Evolutionary conservation across 345 rosid species (phyloP).

Genomic region (Salix koriyanagi): DNA sequence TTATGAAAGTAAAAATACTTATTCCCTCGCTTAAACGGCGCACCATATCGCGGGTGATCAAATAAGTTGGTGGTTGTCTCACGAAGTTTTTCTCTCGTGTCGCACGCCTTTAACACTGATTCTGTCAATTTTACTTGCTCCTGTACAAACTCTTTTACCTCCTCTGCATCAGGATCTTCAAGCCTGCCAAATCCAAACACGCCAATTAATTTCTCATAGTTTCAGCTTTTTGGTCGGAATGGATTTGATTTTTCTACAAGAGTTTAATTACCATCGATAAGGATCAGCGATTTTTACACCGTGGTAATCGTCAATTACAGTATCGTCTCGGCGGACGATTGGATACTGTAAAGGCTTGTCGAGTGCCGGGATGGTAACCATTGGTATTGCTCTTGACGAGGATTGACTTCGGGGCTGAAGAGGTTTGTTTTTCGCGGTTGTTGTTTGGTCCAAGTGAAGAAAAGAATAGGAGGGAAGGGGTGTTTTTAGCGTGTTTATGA

Average conservation of each 20-base stretch:
- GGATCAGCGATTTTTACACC: slow-evolving; percentile 75
- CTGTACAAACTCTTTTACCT: slow-evolving; percentile 66
- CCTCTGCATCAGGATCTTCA: slow-evolving; percentile 85
- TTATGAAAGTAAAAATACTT: slow-evolving; percentile 79
- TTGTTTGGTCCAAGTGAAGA: not conserved
- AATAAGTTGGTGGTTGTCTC: slow-evolving; percentile 56
- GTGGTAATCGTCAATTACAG: slow-evolving; percentile 69
- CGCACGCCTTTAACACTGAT: slow-evolving; percentile 56
- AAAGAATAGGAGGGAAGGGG: not conserved
- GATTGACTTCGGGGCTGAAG: not conserved
- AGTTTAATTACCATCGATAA: slow-evolving; percentile 65
- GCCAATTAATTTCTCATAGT: not conserved
- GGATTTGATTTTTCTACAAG: not conserved
- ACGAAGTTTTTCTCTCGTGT: slow-evolving; percentile 49
- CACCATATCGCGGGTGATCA: slow-evolving; percentile 78
- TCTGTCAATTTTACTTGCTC: slow-evolving; percentile 66
- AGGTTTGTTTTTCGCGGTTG: not conserved
- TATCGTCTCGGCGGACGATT: slow-evolving; percentile 58
- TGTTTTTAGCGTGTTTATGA: not conserved
- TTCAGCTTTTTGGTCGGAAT: not conserved
- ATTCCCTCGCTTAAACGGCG: slow-evolving; percentile 61
- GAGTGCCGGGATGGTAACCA: slow-evolving; percentile 58
- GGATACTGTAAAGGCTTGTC: slow-evolving; percentile 50
- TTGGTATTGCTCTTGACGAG: slow-evolving; percentile 11
- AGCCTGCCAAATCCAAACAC: slow-evolving; percentile 41